Evolutionary conservation across 192 early-diverging fungal genomes (phyloP), one percentile per base, ranked within the genome.

Genomic region (Pilobolus umbonatus): DNA sequence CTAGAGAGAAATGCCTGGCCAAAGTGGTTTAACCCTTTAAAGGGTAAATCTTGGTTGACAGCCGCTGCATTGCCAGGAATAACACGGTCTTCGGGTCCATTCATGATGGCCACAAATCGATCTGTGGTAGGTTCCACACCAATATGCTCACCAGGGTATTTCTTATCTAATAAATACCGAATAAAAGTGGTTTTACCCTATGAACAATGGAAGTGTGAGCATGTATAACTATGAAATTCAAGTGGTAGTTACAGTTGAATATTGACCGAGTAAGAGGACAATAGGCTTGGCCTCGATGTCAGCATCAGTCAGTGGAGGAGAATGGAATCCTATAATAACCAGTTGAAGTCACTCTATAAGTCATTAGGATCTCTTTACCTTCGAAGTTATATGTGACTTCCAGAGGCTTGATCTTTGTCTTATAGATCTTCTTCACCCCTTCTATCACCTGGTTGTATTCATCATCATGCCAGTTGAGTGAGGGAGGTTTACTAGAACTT

Each of bases 121-220:
- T 94, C 91, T 4, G 91, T 93, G 14, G 85, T 86, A 11, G 91
- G 90, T 64, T 93, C 91, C n/a, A 88, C 86, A 4, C 90, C 90
- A 48, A 93, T 84, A 59, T 93, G 88, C 21, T 84, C 79, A 9
- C 87, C 91, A 17, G 89, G 91, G 53, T 93, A 93, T 35, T 86
- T 78, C 56, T 82, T 82, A 43, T 86, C 87, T 24, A 89, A 72
- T 29, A 93, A 65, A 57, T 90, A 76, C 60, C 81, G 82, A 19
- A 93, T 85, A 67, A 93, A 91, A 6, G 89, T 90, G 3, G 88
- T 89, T 64, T 93, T 93, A 51, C 90, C 89, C 78, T 79, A 60
- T 12, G 31, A n/a, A 15, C 0, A 42, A 42, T 12, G 3, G n/a
- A 40, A 10, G 30, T 14, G 17, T 50, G 17, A 4, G 28, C 35